These are phyloP conservation scores for Penicillium sp. DNA, from an alignment of 2,329 filamentous ascomycete genomes.

Conservation along the genomic window DNA sequence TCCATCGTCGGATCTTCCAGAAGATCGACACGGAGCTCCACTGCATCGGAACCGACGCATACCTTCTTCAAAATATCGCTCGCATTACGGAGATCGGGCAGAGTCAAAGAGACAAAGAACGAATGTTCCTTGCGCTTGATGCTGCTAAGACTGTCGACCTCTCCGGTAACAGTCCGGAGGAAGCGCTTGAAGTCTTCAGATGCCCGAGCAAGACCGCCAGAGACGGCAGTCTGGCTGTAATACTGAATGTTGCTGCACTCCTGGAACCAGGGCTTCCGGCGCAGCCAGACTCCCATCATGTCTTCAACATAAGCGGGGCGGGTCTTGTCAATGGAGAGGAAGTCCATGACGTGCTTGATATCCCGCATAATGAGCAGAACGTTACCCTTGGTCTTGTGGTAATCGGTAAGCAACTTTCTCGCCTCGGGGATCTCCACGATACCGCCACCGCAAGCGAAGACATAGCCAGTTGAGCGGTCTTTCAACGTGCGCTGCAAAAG, in stretches of 20 bases:
- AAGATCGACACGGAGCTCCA: conserved; percentile 84
- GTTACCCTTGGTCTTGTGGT: conserved; percentile 66
- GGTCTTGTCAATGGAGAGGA: conserved; percentile 77
- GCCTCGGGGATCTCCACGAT: conserved; percentile 79
- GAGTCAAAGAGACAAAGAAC: conserved; percentile 86
- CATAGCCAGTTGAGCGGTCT: conserved; percentile 63
- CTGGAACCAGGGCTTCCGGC: conserved; percentile 79
- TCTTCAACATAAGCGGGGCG: conserved; percentile 87
- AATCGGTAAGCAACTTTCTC: conserved; percentile 63
- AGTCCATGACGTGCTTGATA: conserved; percentile 78
- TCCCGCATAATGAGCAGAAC: conserved; percentile 82
- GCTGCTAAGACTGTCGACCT: conserved; percentile 45
- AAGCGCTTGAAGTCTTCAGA: conserved; percentile 66
- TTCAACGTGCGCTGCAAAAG: conserved; percentile 65
- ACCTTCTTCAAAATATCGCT: conserved; percentile 60
- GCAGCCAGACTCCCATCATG: conserved; percentile 81
- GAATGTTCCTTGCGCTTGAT: conserved; percentile 61
- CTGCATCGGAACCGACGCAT: conserved; percentile 78
- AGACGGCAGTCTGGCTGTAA: conserved; percentile 62
- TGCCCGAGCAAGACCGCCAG: conserved; percentile 44
- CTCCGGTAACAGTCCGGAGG: conserved; percentile 60
- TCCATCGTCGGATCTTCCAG: conserved; percentile 60
- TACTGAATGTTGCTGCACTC: conserved; percentile 93
- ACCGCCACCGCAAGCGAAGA: conserved; percentile 90
- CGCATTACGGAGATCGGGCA: conserved; percentile 66